Percentiles rank a stretch among this genome's conserved stretches.
These are phyloP conservation scores for Sordariomycetes sp. DNA, from an alignment of 2,329 filamentous ascomycete species.

Conservation along the genomic window DNA sequence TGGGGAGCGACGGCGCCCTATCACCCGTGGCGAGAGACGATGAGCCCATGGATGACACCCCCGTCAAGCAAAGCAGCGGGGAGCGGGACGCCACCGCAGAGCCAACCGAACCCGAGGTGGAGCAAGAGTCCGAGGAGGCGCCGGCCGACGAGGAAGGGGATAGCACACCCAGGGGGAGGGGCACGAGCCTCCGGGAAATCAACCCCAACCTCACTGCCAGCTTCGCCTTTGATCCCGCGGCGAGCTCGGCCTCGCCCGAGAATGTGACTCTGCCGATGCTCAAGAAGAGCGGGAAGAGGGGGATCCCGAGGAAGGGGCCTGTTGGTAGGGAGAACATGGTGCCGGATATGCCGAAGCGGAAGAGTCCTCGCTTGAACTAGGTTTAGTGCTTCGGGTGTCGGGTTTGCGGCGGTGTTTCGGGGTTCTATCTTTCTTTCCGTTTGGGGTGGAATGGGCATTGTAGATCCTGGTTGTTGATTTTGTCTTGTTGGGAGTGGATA, in stretches of 20 bases:
- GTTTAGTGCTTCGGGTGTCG: background rate
- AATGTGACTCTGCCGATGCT: conserved; percentile 28
- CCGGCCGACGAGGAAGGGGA: conserved; percentile 8
- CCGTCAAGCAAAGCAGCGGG: background rate
- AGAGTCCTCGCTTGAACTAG: conserved; percentile 34
- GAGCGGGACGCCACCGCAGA: background rate
- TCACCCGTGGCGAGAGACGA: background rate
- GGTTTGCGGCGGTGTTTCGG: no score
- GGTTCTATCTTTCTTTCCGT: no score
- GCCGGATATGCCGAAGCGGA: conserved; percentile 32
- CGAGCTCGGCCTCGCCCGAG: conserved; percentile 26
- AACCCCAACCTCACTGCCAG: conserved; percentile 36
- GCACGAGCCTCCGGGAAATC: conserved; percentile 39
- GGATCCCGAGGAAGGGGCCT: conserved; percentile 18
- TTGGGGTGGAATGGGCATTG: no score
- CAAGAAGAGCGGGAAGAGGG: conserved; percentile 26
- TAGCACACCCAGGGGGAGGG: conserved; percentile 12
- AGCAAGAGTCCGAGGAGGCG: conserved; percentile 6
- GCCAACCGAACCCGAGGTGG: background rate
- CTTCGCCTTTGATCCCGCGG: conserved; percentile 26
- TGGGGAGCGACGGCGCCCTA: conserved; percentile 7
- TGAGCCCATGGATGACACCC: background rate
- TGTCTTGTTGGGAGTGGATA: background rate
- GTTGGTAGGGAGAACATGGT: conserved; percentile 31
- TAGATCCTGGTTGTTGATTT: background rate